Conservation (phyloP, 1,139 yeast genomes). For the Nematodospora anomalae region DNA sequence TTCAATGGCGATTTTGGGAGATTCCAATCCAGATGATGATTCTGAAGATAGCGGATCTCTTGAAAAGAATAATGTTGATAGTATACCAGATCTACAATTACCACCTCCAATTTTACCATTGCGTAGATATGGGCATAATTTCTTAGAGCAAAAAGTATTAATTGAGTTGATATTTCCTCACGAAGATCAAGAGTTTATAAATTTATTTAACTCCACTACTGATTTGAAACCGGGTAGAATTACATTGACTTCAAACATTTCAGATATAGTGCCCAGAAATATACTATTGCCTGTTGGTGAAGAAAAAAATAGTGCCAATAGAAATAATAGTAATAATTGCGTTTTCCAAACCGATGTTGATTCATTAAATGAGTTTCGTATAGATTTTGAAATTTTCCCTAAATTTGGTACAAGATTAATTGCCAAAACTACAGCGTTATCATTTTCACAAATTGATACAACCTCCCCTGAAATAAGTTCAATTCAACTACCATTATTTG, state of each 20-base stretch:
- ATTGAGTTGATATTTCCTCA: constrained; percentile 71
- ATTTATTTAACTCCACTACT: constrained; percentile 45
- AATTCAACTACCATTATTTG: constrained; percentile 74
- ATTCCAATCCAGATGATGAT: constrained; percentile 15
- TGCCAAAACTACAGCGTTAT: constrained; percentile 82
- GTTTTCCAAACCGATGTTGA: constrained; percentile 86
- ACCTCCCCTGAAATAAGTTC: constrained; percentile 49
- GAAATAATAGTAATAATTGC: constrained; percentile 36
- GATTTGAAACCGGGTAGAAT: constrained; percentile 56
- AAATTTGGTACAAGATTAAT: constrained; percentile 90
- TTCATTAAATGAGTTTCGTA: constrained; percentile 60
- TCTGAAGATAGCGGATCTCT: constrained; percentile 39
- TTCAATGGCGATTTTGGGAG: constrained; percentile 32
- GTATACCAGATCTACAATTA: constrained; percentile 83
- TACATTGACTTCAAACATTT: constrained; percentile 68
- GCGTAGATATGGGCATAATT: constrained; percentile 92
- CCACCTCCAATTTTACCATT: constrained; percentile 97
- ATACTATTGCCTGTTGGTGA: constrained; percentile 77
- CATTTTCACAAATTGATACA: constrained; percentile 48
- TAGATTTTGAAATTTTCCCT: constrained; percentile 91
- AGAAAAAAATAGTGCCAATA: constrained; percentile 47
- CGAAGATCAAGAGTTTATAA: constrained; percentile 49
- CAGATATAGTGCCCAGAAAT: constrained; percentile 84
- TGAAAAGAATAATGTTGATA: constrained; percentile 43
- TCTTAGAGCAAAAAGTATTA: constrained; percentile 83